Evolutionary conservation across 2,329 filamentous ascomycete species (phyloP).

Genomic region (Laburnicola sp.): DNA sequence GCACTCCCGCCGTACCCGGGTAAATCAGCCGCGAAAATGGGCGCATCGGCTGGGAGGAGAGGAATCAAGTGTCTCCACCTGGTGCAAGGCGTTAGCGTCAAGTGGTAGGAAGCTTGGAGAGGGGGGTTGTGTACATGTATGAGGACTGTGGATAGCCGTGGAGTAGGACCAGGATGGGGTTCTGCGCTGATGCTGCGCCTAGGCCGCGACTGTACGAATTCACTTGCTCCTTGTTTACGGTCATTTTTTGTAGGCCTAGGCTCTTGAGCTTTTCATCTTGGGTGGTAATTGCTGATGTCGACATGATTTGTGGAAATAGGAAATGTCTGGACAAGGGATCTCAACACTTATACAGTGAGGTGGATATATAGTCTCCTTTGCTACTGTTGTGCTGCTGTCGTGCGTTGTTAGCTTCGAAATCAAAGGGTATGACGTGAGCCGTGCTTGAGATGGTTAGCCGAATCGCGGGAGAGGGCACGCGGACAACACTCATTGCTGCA

Average conservation of each 20-base stretch:
- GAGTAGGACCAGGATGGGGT: conserved; percentile 36
- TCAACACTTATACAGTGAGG: neutral
- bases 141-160: conserved; percentile 41
- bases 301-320: conserved; percentile 11
- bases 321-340: neutral
- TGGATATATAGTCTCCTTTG: too few relatives aligned
- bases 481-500: too few relatives aligned
- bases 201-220: conserved; percentile 32
- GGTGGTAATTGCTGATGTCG: conserved; percentile 24
- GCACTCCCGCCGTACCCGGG: conserved; percentile 39
- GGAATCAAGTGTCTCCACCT: conserved; percentile 42
- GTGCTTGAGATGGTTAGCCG: neutral
- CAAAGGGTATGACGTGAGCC: conserved; percentile 7
- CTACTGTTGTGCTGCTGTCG: neutral
- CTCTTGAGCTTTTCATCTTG: conserved; percentile 36
- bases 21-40: conserved; percentile 38
- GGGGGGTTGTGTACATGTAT: conserved; percentile 28
- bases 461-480: too few relatives aligned
- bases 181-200: conserved; percentile 25
- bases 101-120: too few relatives aligned
- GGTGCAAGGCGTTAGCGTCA: neutral
- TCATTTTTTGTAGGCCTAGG: conserved; percentile 32
- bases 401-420: conserved; percentile 7
- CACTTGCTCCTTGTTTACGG: conserved; percentile 32
- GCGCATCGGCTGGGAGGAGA: conserved; percentile 28